These are phyloP conservation scores for Quercus tomentella DNA, from an alignment of 331 rosid genomes.

Conservation along the genomic window DNA sequence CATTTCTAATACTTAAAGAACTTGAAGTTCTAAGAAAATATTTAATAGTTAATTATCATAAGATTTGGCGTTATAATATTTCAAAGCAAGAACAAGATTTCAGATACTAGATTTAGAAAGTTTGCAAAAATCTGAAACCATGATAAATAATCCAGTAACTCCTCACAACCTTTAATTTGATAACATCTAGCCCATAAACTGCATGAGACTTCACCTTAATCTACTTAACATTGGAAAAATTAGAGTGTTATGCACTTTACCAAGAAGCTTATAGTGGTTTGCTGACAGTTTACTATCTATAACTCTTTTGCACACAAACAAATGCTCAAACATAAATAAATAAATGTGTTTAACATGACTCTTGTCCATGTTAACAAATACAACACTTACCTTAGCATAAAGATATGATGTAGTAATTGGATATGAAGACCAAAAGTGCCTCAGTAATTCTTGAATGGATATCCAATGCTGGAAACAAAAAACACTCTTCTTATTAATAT, in stretches of 20 bases:
- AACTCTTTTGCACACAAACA: neutral
- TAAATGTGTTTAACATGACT: neutral
- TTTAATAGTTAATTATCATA: too few relatives aligned
- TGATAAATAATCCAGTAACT: neutral
- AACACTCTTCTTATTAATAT: conserved; percentile 1
- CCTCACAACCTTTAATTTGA: neutral
- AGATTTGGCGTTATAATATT: neutral
- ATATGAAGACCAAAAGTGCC: conserved; percentile 98
- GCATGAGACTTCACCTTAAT: neutral
- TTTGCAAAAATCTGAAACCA: neutral
- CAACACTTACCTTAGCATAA: conserved; percentile 54
- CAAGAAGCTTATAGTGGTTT: neutral
- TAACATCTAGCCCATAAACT: neutral
- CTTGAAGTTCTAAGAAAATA: too few relatives aligned
- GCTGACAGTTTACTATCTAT: neutral
- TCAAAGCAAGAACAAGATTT: too few relatives aligned
- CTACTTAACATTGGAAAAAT: neutral
- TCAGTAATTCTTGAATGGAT: conserved; percentile 87
- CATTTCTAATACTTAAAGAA: too few relatives aligned
- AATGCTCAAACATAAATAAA: neutral
- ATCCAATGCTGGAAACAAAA: conserved; percentile 80
- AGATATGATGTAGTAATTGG: conserved; percentile 81
- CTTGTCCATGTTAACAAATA: neutral
- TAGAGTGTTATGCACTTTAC: neutral
- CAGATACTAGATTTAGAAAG: too few relatives aligned